Conservation (phyloP, 169 alveolate species). For the Besnoitia besnoiti region DNA sequence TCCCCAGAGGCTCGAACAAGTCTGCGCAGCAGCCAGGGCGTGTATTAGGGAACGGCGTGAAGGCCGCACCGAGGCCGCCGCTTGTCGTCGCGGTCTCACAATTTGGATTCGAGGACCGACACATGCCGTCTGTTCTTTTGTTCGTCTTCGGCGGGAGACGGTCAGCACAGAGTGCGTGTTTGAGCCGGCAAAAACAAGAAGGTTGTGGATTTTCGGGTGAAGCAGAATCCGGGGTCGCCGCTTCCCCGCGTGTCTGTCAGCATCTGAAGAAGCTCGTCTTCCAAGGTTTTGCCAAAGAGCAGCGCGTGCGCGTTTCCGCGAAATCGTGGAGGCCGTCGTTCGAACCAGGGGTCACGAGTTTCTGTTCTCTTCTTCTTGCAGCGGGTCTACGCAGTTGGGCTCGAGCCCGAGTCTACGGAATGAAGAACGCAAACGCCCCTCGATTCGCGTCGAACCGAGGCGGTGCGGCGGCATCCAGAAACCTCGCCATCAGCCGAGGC, state of each 20-base stretch:
- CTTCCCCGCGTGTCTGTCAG: neutral
- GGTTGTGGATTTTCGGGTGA: neutral
- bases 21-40: neutral
- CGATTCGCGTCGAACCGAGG: neutral
- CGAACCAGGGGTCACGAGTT: neutral
- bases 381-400: slow-evolving; percentile 31
- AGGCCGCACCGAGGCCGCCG: too few relatives aligned
- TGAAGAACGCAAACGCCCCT: neutral
- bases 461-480: neutral
- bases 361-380: neutral
- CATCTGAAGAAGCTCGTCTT: neutral
- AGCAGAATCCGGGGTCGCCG: neutral
- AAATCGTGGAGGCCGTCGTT: neutral
- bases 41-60: too few relatives aligned
- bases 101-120: too few relatives aligned
- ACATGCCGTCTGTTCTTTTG: too few relatives aligned
- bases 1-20: neutral
- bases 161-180: neutral
- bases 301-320: neutral
- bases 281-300: neutral
- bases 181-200: neutral
- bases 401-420: neutral
- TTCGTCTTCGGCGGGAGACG: neutral
- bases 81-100: too few relatives aligned
- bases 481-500: slow-evolving; percentile 14